These are phyloP conservation scores for Cystobasidium sp. DNA, from an alignment of 1,284 basidiomycete genomes.

Conservation along the genomic window DNA sequence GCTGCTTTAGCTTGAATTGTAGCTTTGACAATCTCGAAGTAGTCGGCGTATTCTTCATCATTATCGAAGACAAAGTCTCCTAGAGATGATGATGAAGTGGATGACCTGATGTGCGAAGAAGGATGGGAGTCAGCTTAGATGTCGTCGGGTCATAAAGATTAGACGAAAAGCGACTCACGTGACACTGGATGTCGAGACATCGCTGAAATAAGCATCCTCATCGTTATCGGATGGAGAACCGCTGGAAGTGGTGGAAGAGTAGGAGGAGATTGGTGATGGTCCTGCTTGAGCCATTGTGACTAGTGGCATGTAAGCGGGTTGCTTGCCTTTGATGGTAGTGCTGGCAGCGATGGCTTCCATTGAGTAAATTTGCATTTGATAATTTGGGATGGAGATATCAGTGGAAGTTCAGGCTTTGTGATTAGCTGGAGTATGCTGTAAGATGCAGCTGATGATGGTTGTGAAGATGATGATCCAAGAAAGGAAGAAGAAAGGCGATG, in stretches of 20 bases:
- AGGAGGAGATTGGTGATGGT: conserved; percentile 5
- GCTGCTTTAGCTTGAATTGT: conserved; percentile 5
- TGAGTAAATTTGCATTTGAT: conserved; percentile 1
- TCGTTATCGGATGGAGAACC: conserved; percentile 32
- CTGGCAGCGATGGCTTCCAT: conserved; percentile 23
- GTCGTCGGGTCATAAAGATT: neutral
- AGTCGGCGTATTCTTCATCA: conserved; percentile 42
- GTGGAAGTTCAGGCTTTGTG: neutral
- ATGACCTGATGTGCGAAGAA: conserved; percentile 13
- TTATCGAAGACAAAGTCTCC: conserved; percentile 41
- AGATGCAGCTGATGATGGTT: neutral
- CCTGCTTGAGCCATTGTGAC: conserved; percentile 15
- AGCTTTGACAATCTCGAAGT: conserved; percentile 21
- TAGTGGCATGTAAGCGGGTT: conserved; percentile 17
- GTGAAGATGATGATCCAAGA: neutral
- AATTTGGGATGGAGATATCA: neutral
- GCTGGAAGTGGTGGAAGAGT: conserved; percentile 14
- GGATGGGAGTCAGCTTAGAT: neutral
- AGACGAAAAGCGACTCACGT: conserved; percentile 13
- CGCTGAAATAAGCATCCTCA: conserved; percentile 38
- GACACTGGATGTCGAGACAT: conserved; percentile 24
- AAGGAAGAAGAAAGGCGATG: neutral
- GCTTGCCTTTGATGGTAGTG: conserved; percentile 23
- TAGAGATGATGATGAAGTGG: conserved; percentile 13
- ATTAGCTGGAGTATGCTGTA: neutral